Base-by-base conservation (phyloP, 768 basidiomycete genomes). In the Mycena rebaudengoi region DNA sequence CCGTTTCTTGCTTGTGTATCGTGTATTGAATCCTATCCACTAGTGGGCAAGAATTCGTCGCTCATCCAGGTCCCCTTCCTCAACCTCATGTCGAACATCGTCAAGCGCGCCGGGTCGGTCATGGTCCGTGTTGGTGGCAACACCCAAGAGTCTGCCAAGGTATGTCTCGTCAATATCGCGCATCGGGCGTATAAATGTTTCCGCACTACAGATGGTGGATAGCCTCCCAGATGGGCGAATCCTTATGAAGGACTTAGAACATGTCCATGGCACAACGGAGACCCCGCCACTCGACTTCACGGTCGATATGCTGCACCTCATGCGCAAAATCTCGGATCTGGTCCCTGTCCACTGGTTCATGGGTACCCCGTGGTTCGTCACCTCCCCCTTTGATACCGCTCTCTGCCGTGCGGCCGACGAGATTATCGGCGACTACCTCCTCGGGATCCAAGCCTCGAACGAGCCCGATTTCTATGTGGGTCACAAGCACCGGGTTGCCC, bases 61-160 rank as follows among this genome's bases (percentile, higher is more conserved):
- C 74, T 81, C 23, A 69, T 88, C 14, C 80, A 85, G 45, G 83
- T 89, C 37, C 83, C 88, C 0, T 92, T 94, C 77, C 83, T 94
- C n/a, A 94, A 95, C 71, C 80, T 94, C 29, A 86, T 95, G 82
- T 81, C 86, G 5, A 90, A 91, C 65, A 78, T 95, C n/a, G 80
- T 80, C 48, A 80, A 85, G 67, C 83, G 93, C 26, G 84, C 85
- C 4, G 91, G 91, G 4, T 70, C 75, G 1, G 86, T 91, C 7
- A 76, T 84, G 16, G 75, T 93, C 18, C 86, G 92, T 50, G 79
- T 94, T 2, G 92, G 93, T 25, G 92, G 92, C 50, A 94, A 94
- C 75, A 88, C 90, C 0, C 93, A 94, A 71, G 93, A 95, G 58
- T 84, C 80, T 7, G 89, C 87, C 8, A 68, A 76, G 7, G 73